These are phyloP conservation scores for Blastobotrys terrestris DNA, from an alignment of 805 yeast genomes.

Conservation along the genomic window DNA sequence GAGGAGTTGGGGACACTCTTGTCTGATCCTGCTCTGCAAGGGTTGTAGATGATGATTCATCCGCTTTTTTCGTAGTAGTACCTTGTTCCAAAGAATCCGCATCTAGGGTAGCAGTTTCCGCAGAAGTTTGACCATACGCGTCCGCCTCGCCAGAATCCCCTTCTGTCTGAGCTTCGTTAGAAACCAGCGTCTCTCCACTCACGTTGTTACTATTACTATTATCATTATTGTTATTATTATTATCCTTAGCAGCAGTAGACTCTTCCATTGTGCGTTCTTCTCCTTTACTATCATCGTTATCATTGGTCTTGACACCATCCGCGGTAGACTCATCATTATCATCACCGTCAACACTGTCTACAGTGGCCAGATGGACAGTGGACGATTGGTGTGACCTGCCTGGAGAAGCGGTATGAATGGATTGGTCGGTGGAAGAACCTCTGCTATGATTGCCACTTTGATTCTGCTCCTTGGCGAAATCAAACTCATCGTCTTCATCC, in stretches of 20 bases:
- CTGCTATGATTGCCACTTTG: neutral
- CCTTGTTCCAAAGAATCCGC: too few relatives aligned
- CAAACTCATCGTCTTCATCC: neutral
- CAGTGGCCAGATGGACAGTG: neutral
- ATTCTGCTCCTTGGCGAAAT: neutral
- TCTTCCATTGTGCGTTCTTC: too few relatives aligned
- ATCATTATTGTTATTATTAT: too few relatives aligned
- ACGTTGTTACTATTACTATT: too few relatives aligned
- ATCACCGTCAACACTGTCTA: neutral
- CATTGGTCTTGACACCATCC: neutral
- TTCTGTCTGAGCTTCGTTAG: neutral
- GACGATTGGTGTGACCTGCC: neutral
- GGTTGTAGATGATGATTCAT: too few relatives aligned
- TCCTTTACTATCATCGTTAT: too few relatives aligned
- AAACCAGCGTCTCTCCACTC: neutral
- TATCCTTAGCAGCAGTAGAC: neutral
- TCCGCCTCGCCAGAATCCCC: neutral
- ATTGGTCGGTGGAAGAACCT: neutral
- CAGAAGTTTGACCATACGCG: neutral
- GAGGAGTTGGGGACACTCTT: slow-evolving; percentile 4
- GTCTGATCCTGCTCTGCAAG: neutral
- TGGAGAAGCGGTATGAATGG: neutral
- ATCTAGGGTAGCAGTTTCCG: neutral
- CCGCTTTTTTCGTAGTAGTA: too few relatives aligned
- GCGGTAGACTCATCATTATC: slow-evolving; percentile 1